These are phyloP conservation scores for Cucumis melo DNA, from an alignment of 306 rosid genomes.

Conservation along the genomic window DNA sequence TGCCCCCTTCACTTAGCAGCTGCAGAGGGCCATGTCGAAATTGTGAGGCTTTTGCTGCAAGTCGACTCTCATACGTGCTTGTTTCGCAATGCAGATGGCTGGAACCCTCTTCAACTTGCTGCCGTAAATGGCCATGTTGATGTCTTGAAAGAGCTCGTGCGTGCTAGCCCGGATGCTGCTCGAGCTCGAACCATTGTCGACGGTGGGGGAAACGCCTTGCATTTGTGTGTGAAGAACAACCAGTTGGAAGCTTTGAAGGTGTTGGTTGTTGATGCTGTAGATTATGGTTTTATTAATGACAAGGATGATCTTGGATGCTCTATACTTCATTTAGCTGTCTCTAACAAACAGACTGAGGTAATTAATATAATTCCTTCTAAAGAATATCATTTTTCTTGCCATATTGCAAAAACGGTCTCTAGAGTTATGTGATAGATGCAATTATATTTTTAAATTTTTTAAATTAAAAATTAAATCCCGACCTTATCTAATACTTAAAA, in stretches of 20 bases:
- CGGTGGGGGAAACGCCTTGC: conserved; percentile 16
- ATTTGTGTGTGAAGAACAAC: conserved; percentile 17
- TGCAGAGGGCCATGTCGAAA: conserved; percentile 9
- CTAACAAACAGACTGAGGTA: conserved; percentile 21
- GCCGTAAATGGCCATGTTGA: conserved; percentile 16
- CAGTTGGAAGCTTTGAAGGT: conserved; percentile 16
- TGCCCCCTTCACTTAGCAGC: conserved; percentile 21
- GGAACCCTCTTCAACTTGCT: conserved; percentile 19
- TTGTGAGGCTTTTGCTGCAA: conserved; percentile 1
- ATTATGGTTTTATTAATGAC: conserved; percentile 3
- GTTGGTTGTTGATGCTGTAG: conserved; percentile 8
- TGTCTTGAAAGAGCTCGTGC: conserved; percentile 10
- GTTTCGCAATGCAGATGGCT: conserved; percentile 17
- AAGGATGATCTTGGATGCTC: conserved; percentile 17
- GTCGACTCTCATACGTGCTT: conserved; percentile 4
- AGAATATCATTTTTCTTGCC: too few species aligned
- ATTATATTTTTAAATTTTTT: too few species aligned
- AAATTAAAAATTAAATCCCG: too few species aligned
- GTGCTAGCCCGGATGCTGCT: conserved; percentile 6
- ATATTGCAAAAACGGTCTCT: too few species aligned
- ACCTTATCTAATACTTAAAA: too few species aligned
- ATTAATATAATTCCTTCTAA: background rate
- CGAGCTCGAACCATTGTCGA: conserved; percentile 9
- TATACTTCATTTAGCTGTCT: conserved; percentile 20
- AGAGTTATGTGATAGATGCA: too few species aligned